Percentiles rank a stretch among this genome's conserved stretches.
Conservation (phyloP, 2,329 filamentous ascomycete genomes). For the Plectosphaerella cucumerina region DNA sequence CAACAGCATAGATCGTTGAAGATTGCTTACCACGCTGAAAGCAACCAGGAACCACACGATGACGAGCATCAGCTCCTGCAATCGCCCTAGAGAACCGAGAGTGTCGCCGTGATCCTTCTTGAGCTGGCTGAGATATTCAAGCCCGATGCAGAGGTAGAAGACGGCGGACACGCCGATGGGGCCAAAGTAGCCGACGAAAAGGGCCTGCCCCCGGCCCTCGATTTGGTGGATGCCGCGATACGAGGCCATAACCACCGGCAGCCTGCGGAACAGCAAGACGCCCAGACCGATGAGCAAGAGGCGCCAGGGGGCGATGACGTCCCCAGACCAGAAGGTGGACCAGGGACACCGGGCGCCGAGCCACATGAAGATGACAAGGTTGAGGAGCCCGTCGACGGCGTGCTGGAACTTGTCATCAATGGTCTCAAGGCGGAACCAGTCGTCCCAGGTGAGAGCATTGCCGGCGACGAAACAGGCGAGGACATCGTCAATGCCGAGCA, state of each 20-base stretch:
- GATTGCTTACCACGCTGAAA: constrained; percentile 70
- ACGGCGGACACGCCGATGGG: constrained; percentile 88
- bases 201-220: constrained; percentile 65
- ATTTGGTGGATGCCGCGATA: constrained; percentile 78
- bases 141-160: constrained; percentile 80
- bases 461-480: constrained; percentile 90
- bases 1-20: background rate
- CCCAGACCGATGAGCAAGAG: constrained; percentile 70
- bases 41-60: constrained; percentile 85
- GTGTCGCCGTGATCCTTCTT: constrained; percentile 57
- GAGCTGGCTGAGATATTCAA: constrained; percentile 65
- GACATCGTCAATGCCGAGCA: constrained; percentile 86
- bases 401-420: constrained; percentile 89
- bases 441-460: constrained; percentile 87
- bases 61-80: constrained; percentile 64
- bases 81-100: constrained; percentile 54
- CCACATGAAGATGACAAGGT: constrained; percentile 86
- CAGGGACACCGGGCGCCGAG: constrained; percentile 84
- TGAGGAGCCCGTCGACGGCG: constrained; percentile 91
- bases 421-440: constrained; percentile 89
- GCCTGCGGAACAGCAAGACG: constrained; percentile 70
- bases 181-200: constrained; percentile 90
- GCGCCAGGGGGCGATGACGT: constrained; percentile 68
- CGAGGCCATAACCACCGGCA: constrained; percentile 71
- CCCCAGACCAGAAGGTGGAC: constrained; percentile 62